phyloP scores from a whole-genome alignment of 106 monocot genomes.

The Triglochin maritima region DNA sequence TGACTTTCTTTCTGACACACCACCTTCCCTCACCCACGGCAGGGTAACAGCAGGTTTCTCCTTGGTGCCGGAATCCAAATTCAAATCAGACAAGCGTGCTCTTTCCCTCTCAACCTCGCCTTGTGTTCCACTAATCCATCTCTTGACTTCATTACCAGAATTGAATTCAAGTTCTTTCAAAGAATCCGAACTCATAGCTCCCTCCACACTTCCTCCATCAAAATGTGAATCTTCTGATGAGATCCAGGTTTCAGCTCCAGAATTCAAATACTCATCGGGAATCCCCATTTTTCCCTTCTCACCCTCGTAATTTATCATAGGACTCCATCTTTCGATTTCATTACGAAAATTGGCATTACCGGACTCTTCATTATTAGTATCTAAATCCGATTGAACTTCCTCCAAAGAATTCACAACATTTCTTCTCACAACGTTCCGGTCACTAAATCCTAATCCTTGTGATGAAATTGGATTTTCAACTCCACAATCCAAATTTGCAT shows the following conservation, averaged over 20 bases:
- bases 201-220: not conserved
- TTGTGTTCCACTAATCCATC: not conserved
- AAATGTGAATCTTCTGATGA: not conserved
- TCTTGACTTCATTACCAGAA: not conserved
- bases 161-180: not conserved
- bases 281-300: too few relatives aligned
- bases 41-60: constrained; percentile 17
- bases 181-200: too few relatives aligned
- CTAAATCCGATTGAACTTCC: not conserved
- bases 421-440: not conserved
- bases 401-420: not conserved
- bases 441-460: not conserved
- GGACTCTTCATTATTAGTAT: too few relatives aligned
- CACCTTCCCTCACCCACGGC: constrained; percentile 52
- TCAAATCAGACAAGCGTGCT: not conserved
- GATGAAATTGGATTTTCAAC: not conserved
- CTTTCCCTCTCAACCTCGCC: constrained; percentile 2
- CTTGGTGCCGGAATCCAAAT: not conserved
- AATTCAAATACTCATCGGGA: too few relatives aligned
- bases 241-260: not conserved
- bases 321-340: too few relatives aligned
- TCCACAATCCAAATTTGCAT: not conserved
- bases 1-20: not conserved
- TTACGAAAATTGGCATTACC: too few relatives aligned
- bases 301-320: too few relatives aligned